Conservation (phyloP, 1,284 basidiomycete genomes). For the Cutaneotrichosporon dermatis region DNA sequence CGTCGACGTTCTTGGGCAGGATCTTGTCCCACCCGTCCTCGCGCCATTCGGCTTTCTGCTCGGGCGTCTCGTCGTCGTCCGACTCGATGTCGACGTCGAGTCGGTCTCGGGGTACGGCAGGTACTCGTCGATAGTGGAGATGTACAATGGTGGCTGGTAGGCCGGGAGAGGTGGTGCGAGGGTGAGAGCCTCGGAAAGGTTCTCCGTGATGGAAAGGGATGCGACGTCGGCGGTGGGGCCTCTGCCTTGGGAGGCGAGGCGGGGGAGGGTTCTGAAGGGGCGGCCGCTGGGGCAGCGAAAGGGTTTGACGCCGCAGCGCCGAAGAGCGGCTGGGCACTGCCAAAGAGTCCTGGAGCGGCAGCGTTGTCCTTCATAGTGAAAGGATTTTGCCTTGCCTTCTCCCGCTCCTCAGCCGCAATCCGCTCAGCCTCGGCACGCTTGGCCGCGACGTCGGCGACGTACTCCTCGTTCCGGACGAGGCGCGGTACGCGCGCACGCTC, state of each 20-base stretch:
- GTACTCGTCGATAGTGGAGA: constrained; percentile 48
- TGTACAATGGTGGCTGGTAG: constrained; percentile 48
- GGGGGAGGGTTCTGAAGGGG: constrained; percentile 10
- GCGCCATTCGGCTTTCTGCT: constrained; percentile 29
- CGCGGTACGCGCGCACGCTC: constrained; percentile 46
- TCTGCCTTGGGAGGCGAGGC: background rate
- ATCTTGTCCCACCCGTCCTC: constrained; percentile 41
- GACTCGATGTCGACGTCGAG: constrained; percentile 22
- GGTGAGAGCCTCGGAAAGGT: constrained; percentile 15
- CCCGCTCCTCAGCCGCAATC: constrained; percentile 31
- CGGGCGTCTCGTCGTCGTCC: constrained; percentile 26
- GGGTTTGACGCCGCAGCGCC: constrained; percentile 25
- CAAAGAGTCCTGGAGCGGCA: constrained; percentile 23
- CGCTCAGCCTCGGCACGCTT: constrained; percentile 36
- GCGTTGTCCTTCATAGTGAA: constrained; percentile 28
- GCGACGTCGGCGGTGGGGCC: constrained; percentile 13
- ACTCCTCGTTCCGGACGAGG: constrained; percentile 48
- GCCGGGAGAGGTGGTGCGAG: constrained; percentile 41
- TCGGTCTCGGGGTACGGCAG: constrained; percentile 33
- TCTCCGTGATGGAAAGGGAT: constrained; percentile 12
- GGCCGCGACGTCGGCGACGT: constrained; percentile 42
- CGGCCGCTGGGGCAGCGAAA: constrained; percentile 8
- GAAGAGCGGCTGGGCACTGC: constrained; percentile 29
- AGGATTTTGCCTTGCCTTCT: constrained; percentile 43
- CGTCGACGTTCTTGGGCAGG: constrained; percentile 43